A percentile compares a stretch with the other conserved stretches of the same genome.
Conservation (phyloP, 2,329 filamentous ascomycete species). For the Diaporthe amygdali region DNA sequence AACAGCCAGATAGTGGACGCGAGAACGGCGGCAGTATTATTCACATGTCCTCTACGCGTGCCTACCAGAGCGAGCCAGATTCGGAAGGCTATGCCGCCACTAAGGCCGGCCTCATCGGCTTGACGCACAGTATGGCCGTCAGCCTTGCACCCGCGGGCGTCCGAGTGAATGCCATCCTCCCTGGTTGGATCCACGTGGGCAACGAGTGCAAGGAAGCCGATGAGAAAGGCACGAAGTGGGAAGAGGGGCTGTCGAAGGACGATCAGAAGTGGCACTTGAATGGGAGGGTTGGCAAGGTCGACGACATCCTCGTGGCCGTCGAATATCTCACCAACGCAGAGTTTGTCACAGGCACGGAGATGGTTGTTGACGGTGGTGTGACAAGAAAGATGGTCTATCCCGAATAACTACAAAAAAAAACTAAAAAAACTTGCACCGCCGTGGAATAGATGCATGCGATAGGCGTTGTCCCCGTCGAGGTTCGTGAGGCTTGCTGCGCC, state of each 20-base stretch:
- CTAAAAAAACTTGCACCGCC: background rate
- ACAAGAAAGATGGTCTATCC: slow-evolving; percentile 39
- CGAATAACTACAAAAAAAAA: slow-evolving; percentile 23
- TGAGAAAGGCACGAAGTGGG: slow-evolving; percentile 46
- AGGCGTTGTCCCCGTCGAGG: background rate
- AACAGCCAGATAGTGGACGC: background rate
- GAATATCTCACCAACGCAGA: slow-evolving; percentile 33
- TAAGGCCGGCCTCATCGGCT: slow-evolving; percentile 55
- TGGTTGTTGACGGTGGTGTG: slow-evolving; percentile 37
- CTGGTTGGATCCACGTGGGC: slow-evolving; percentile 57
- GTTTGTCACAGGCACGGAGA: slow-evolving; percentile 35
- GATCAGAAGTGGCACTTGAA: slow-evolving; percentile 55
- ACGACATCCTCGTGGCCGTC: slow-evolving; percentile 41
- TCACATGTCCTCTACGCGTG: slow-evolving; percentile 55
- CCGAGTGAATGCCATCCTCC: slow-evolving; percentile 53
- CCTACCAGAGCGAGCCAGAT: slow-evolving; percentile 51
- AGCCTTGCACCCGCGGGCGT: slow-evolving; percentile 48
- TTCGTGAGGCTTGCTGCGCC: background rate
- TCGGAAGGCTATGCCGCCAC: slow-evolving; percentile 55
- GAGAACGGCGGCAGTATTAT: slow-evolving; percentile 40
- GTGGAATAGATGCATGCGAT: background rate
- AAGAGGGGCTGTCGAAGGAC: slow-evolving; percentile 48
- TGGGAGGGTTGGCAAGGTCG: slow-evolving; percentile 54
- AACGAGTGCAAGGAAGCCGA: slow-evolving; percentile 41
- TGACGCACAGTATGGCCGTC: slow-evolving; percentile 54